Percentiles rank a stretch among this genome's conserved stretches.
Conservation (phyloP, 1,284 basidiomycete species). For the Puccinia sorghi region DNA sequence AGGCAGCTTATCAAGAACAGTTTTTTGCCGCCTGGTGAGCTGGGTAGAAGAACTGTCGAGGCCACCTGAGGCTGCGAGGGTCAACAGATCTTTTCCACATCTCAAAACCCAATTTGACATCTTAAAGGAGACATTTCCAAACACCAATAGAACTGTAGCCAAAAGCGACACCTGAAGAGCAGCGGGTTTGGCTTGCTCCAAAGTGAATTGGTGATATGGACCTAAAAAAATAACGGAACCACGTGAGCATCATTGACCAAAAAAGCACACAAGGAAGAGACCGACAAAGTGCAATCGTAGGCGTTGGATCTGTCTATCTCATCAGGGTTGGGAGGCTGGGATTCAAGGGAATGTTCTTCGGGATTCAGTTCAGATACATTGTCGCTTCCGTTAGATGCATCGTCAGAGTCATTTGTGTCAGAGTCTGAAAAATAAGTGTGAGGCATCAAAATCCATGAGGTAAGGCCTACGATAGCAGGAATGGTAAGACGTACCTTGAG, state of each 20-base stretch:
- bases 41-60: background rate
- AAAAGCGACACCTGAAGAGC: conserved; percentile 23
- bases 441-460: background rate
- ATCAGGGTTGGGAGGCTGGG: background rate
- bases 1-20: background rate
- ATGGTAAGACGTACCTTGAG: conserved; percentile 1
- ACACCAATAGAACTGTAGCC: conserved; percentile 8
- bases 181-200: background rate
- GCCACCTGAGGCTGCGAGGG: conserved; percentile 2
- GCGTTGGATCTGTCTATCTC: background rate
- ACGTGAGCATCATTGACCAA: background rate
- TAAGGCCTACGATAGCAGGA: background rate
- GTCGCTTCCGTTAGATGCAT: background rate
- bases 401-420: background rate
- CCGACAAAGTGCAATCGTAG: background rate
- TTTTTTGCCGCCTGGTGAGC: background rate
- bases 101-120: conserved; percentile 29
- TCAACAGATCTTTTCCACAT: background rate
- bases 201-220: conserved; percentile 3
- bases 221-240: background rate
- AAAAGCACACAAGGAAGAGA: background rate
- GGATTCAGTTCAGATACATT: background rate
- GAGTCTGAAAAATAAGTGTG: background rate
- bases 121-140: background rate
- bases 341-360: background rate